A percentile compares a stretch with the other conserved stretches of the same genome.
These are phyloP conservation scores for Xylaria hypoxylon DNA, from an alignment of 2,329 filamentous ascomycete genomes.

Conservation along the genomic window DNA sequence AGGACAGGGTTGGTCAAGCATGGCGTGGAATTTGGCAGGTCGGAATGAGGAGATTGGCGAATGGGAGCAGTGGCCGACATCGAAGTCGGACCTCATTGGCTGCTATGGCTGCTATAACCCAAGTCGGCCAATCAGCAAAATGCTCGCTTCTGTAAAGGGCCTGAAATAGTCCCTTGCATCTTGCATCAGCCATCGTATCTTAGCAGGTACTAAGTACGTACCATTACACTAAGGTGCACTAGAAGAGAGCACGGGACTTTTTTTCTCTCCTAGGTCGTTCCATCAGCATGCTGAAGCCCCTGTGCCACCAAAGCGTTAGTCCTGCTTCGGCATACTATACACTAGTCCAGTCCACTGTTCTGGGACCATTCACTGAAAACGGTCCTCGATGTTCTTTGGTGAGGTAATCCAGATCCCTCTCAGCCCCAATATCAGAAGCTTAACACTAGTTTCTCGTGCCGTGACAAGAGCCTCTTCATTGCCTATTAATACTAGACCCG, in stretches of 20 bases:
- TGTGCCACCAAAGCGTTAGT: slow-evolving; percentile 20
- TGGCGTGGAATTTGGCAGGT: slow-evolving; percentile 22
- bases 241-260: slow-evolving; percentile 35
- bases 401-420: background rate
- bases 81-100: slow-evolving; percentile 24
- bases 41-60: slow-evolving; percentile 13
- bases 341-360: slow-evolving; percentile 30
- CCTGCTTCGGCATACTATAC: slow-evolving; percentile 33
- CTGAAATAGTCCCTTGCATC: slow-evolving; percentile 43
- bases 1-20: background rate
- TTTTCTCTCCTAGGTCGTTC: slow-evolving; percentile 15
- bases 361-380: slow-evolving; percentile 32
- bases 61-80: background rate
- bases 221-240: slow-evolving; percentile 8
- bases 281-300: slow-evolving; percentile 17
- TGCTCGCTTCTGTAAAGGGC: slow-evolving; percentile 40
- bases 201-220: background rate
- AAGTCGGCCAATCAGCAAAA: slow-evolving; percentile 30
- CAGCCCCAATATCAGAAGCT: slow-evolving; percentile 8
- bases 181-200: slow-evolving; percentile 23
- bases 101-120: background rate
- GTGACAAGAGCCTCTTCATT: slow-evolving; percentile 26
- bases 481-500: slow-evolving; percentile 24
- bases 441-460: too few species aligned
- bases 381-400: slow-evolving; percentile 33